Evolutionary conservation across 2,329 filamentous ascomycete genomes (phyloP).

Genomic region (Fusarium sororula): DNA sequence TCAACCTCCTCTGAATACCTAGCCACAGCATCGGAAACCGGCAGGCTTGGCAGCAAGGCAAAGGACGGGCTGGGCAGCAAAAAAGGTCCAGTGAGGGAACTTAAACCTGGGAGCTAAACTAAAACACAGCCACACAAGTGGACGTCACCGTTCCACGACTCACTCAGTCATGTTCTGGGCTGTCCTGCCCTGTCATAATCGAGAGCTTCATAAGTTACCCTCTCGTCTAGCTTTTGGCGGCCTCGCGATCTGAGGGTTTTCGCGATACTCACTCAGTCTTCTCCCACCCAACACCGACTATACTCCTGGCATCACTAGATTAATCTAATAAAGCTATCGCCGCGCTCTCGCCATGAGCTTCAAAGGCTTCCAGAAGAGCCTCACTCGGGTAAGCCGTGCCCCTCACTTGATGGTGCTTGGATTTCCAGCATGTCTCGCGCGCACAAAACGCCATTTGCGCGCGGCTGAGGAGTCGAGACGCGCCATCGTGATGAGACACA

Average conservation of each 20-base stretch:
- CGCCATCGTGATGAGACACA: neutral
- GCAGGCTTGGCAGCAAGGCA: constrained; percentile 23
- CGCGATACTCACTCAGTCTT: constrained; percentile 20
- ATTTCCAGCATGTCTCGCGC: constrained; percentile 13
- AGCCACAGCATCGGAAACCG: constrained; percentile 30
- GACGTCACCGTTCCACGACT: constrained; percentile 46
- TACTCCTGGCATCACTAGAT: constrained; percentile 1
- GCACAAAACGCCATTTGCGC: constrained; percentile 24
- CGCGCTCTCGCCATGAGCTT: constrained; percentile 80
- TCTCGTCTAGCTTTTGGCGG: constrained; percentile 40
- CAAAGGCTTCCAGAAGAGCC: constrained; percentile 92
- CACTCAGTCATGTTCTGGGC: constrained; percentile 20
- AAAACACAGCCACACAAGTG: constrained; percentile 42
- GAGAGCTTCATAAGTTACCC: constrained; percentile 37
- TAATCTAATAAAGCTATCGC: neutral
- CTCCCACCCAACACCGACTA: constrained; percentile 6
- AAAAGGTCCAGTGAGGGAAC: constrained; percentile 9
- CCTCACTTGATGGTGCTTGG: constrained; percentile 42
- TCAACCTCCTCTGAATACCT: constrained; percentile 2
- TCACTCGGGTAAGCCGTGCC: constrained; percentile 75
- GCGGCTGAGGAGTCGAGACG: neutral
- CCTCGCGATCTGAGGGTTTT: constrained; percentile 39
- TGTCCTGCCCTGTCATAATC: constrained; percentile 30
- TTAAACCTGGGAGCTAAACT: constrained; percentile 8
- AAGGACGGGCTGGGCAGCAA: constrained; percentile 30